Percentiles rank a stretch among this genome's conserved stretches.
Conservation (phyloP, 257 asterid genomes). For the Fraxinus anomala region DNA sequence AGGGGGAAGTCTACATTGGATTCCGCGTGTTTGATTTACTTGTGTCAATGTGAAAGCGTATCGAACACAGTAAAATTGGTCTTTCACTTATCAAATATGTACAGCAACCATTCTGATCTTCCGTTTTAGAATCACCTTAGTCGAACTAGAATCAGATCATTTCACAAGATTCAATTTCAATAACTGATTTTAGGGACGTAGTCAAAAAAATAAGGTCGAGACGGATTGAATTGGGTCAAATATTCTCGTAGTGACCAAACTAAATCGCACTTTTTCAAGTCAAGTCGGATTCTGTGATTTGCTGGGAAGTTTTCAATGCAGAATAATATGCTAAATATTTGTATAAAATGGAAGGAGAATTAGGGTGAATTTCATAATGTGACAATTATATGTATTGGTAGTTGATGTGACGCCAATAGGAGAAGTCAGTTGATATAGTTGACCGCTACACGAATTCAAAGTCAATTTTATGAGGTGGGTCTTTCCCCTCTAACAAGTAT, state of each 20-base stretch:
- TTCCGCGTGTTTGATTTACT: neutral
- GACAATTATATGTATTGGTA: neutral
- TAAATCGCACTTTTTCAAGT: neutral
- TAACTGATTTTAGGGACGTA: too few species aligned
- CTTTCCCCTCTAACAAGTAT: neutral
- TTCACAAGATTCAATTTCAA: too few species aligned
- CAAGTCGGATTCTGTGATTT: neutral
- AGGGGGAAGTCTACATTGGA: slow-evolving; percentile 7
- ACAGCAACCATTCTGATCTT: too few species aligned
- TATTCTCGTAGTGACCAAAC: too few species aligned
- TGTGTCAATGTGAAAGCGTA: neutral
- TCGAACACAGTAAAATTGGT: too few species aligned
- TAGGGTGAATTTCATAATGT: neutral
- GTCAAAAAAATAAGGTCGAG: too few species aligned
- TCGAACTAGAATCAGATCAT: neutral
- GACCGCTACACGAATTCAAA: slow-evolving; percentile 4
- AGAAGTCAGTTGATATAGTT: neutral
- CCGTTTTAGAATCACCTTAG: too few species aligned
- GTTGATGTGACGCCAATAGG: neutral
- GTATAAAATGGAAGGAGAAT: neutral
- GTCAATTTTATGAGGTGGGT: neutral
- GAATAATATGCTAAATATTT: neutral
- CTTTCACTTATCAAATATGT: too few species aligned
- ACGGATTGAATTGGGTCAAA: too few species aligned
- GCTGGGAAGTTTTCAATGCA: neutral